These are phyloP conservation scores for Calonectria pauciramosa DNA, from an alignment of 2,329 filamentous ascomycete species.

Conservation along the genomic window DNA sequence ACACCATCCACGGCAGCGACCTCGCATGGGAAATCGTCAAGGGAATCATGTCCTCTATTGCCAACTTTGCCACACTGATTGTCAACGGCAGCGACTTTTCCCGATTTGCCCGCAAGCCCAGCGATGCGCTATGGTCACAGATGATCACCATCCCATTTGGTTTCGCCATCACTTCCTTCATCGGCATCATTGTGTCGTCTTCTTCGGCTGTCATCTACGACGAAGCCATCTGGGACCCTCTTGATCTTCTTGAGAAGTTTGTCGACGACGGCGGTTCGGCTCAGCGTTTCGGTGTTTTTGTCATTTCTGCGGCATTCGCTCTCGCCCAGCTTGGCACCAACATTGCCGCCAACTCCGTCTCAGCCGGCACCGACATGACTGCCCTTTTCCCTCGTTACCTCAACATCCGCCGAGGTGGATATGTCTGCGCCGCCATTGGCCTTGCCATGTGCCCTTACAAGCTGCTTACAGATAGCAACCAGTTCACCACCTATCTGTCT, in stretches of 20 bases:
- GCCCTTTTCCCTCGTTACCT: slow-evolving; percentile 84
- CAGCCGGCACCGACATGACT: slow-evolving; percentile 86
- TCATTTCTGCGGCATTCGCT: slow-evolving; percentile 78
- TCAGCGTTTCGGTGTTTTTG: slow-evolving; percentile 81
- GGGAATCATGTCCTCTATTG: slow-evolving; percentile 89
- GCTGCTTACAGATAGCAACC: slow-evolving; percentile 80
- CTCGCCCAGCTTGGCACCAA: slow-evolving; percentile 89
- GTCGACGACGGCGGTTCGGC: slow-evolving; percentile 76
- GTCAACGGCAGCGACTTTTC: slow-evolving; percentile 87
- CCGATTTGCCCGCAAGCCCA: slow-evolving; percentile 83
- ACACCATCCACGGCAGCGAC: slow-evolving; percentile 73
- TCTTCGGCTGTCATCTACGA: slow-evolving; percentile 78
- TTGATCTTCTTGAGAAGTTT: slow-evolving; percentile 76
- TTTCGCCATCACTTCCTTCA: slow-evolving; percentile 86
- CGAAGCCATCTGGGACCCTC: slow-evolving; percentile 80
- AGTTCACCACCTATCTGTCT: slow-evolving; percentile 92
- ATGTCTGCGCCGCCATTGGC: slow-evolving; percentile 84
- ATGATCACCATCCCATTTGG: slow-evolving; percentile 79
- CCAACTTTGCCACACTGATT: slow-evolving; percentile 92
- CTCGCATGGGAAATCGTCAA: slow-evolving; percentile 87
- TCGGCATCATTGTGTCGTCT: slow-evolving; percentile 84
- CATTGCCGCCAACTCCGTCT: slow-evolving; percentile 88
- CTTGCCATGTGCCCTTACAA: slow-evolving; percentile 91
- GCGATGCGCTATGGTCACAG: slow-evolving; percentile 85
- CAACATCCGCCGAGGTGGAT: slow-evolving; percentile 89